Base-by-base conservation (phyloP, 768 basidiomycete species). In the Scleroderma citrinum region DNA sequence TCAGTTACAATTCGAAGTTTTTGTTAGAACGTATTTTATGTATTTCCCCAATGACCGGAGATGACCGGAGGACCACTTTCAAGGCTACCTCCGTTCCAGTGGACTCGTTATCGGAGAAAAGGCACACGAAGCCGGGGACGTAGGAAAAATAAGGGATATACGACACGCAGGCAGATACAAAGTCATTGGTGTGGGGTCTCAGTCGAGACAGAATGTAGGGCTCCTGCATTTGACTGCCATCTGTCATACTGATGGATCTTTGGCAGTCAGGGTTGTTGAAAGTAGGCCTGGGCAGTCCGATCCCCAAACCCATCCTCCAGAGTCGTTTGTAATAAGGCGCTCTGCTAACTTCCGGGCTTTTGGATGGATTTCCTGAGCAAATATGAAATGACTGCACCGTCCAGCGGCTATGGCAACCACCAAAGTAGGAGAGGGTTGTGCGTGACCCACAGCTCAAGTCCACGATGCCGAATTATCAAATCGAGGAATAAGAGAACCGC, bases 31-130 rank as follows among this genome's bases (percentile, higher is more conserved):
- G n/a, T n/a, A n/a, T n/a, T n/a, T n/a, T n/a, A n/a, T n/a, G n/a
- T n/a, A n/a, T n/a, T n/a, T n/a, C n/a, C n/a, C n/a, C n/a, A n/a
- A n/a, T 70, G 31, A 67, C 55, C 12, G 77, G 69, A 53, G 75
- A 85, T 2, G 85, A 81, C 21, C 93, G 76, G 37, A 97, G 68
- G 0, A 91, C 95, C 95, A 98, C 97, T 68, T 98, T 98, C 51
- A 98, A 69, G 11, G 92, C 95, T n/a, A 95, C 85, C 64, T 97
- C 95, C 83, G 95, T 94, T 7, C 84, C 95, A 0, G 95, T 97
- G 20, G 92, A 91, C 13, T 95, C 95, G 56, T 98, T 87, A 61
- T 98, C 95, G 89, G 89, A 67, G 88, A 92, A 70, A 95, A 97
- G 3, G 82, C 95, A 17, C 91, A 80, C 8, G 81, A 76, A 1